These are phyloP conservation scores for Pseudotsuga menziesii DNA, from an alignment of 75 land plant genomes.

Conservation along the genomic window DNA sequence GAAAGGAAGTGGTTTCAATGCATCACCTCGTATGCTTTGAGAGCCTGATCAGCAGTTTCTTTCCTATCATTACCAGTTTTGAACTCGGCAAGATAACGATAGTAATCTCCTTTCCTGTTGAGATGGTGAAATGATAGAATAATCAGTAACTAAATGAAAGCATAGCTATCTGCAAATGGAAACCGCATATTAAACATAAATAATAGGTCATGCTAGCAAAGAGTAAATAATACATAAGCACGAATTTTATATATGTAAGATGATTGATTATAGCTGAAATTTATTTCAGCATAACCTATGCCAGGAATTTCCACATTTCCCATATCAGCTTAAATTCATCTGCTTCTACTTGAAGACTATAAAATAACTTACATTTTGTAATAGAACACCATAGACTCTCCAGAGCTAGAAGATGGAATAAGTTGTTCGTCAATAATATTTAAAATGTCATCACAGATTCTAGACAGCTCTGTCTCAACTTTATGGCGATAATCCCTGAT, in stretches of 20 bases:
- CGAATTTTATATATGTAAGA: too few relatives aligned
- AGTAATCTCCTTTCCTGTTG: constrained; percentile 94
- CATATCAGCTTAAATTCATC: too few relatives aligned
- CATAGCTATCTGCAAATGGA: not conserved
- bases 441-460: constrained; percentile 56
- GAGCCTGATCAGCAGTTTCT: constrained; percentile 86
- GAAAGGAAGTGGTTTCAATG: too few relatives aligned
- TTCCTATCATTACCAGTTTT: constrained; percentile 80
- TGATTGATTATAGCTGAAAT: too few relatives aligned
- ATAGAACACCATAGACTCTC: constrained; percentile 60
- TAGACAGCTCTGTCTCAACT: constrained; percentile 56
- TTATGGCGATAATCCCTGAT: constrained; percentile 51
- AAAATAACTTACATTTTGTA: constrained; percentile 45
- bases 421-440: constrained; percentile 54
- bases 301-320: too few relatives aligned
- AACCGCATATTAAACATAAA: too few relatives aligned
- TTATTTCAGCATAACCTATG: too few relatives aligned
- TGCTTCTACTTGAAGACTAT: too few relatives aligned
- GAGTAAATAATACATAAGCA: too few relatives aligned
- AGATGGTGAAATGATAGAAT: not conserved
- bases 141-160: not conserved
- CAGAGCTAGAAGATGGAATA: constrained; percentile 44
- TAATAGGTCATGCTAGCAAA: too few relatives aligned
- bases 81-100: constrained; percentile 91
- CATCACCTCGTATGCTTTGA: too few relatives aligned